phyloP scores from a whole-genome alignment of 2,329 filamentous ascomycete species.

The Ophiognomonia clavigignenti-juglandacearum region DNA sequence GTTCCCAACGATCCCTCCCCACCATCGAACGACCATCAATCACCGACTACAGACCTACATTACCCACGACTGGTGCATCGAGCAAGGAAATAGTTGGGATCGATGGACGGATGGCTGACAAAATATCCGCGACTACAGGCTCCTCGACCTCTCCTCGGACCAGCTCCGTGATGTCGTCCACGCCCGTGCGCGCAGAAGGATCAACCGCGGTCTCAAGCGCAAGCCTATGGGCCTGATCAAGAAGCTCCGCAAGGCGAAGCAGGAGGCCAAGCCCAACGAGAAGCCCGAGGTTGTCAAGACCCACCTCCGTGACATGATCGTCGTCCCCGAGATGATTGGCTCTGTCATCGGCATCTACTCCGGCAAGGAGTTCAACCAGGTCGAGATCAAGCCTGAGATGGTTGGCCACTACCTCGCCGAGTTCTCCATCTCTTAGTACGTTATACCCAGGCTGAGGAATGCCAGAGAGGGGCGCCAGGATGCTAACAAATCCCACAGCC shows the following conservation, averaged over 20 bases:
- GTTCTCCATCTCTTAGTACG: constrained; percentile 99
- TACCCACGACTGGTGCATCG: no score
- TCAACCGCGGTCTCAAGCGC: constrained; percentile 99
- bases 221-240: constrained; percentile 99
- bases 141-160: constrained; percentile 97
- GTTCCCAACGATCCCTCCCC: neutral
- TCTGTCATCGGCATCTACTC: constrained; percentile 99
- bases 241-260: constrained; percentile 99
- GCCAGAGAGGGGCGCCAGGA: no score
- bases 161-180: constrained; percentile 99
- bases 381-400: constrained; percentile 99
- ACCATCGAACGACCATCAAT: no score
- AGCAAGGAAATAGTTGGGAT: no score
- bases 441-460: constrained; percentile 29
- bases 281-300: constrained; percentile 99
- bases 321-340: constrained; percentile 99
- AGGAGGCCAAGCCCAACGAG: constrained; percentile 98
- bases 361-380: constrained; percentile 99
- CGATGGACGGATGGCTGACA: constrained; percentile 7
- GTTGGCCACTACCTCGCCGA: constrained; percentile 99
- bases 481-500: constrained; percentile 64
- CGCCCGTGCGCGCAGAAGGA: constrained; percentile 95
- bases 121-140: constrained; percentile 49
- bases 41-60: no score
- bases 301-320: constrained; percentile 99